Evolutionary conservation across 257 asterid genomes (phyloP), one percentile per base, ranked within the genome.

Genomic region (Rauvolfia tetraphylla): DNA sequence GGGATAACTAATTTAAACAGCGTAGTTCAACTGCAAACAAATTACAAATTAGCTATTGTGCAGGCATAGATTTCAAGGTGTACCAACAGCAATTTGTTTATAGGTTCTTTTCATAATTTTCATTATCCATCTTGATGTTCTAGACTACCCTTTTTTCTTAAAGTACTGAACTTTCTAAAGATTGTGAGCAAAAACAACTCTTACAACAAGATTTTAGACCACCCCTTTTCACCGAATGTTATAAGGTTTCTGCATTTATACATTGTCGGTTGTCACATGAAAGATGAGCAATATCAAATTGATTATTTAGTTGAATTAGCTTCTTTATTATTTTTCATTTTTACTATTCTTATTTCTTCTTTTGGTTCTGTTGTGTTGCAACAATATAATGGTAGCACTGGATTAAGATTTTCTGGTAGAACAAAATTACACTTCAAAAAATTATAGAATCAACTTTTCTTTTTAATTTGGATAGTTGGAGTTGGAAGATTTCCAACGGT

Each of bases 401-500:
- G n/a, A n/a, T n/a, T n/a, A n/a, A n/a, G n/a, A n/a, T n/a, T n/a
- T n/a, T n/a, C n/a, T n/a, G n/a, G n/a, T n/a, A n/a, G n/a, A n/a
- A n/a, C n/a, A n/a, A n/a, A n/a, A n/a, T n/a, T n/a, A n/a, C n/a
- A n/a, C n/a, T n/a, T n/a, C n/a, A n/a, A n/a, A n/a, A n/a, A n/a
- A n/a, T n/a, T n/a, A 7, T 31, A 5, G 27, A 38, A 17, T 57
- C 76, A 27, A 53, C 70, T 61, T 68, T 34, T 20, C 10, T 73
- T 73, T 72, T 68, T 58, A 73, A 46, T 25, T 46, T 77, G 70
- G 81, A 36, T 81, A 89, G 95, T 84, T 92, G 89, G 97, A 87
- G 66, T 84, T 79, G 92, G 97, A 90, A 61, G 92, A 81, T 78
- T 36, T 79, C 69, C 90, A 87, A 78, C 79, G 95, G 71, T 44